Evolutionary conservation across 805 yeast genomes (phyloP), one percentile per base, ranked within the genome.

Genomic region (Nematodospora valgi): DNA sequence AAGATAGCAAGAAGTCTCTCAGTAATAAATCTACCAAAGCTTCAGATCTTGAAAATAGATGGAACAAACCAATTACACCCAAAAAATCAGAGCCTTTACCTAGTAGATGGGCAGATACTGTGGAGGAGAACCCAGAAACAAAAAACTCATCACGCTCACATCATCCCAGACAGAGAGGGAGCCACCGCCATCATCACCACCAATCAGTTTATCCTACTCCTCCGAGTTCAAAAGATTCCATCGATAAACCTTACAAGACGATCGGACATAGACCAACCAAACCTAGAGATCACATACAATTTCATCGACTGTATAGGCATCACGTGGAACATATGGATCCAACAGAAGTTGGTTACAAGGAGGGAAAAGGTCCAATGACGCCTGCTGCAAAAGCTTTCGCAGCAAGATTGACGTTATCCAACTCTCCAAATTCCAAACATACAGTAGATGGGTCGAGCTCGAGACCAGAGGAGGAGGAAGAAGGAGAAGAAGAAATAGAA

Each of bases 21-120:
- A 34, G n/a, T 16, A 30, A 30, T n/a, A 11, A 19, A 18, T 25
- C 19, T 3, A 9, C 28, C 14, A 27, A 30, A n/a, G 27, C 21
- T 23, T 20, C 26, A 12, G 23, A 19, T 15, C 4, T 34, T 9
- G 35, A 33, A 17, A 28, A 30, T 12, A 40, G 39, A 24, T 37
- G 41, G 44, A 12, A 35, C 12, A 39, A 38, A 27, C 36, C 49
- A 7, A 35, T 40, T 4, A 42, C 43, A 5, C 25, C 25, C 4
- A 30, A 31, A 19, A 51, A 47, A 24, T n/a, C 41, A 6, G 35
- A 43, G 35, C 38, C 44, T 11, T 45, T 60, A 24, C 54, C 40
- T 24, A 62, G 67, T 31, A 60, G 48, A 45, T 64, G 70, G 70
- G 68, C 68, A 1, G 31, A 22, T 7, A 39, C 43, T 6, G 34